Conservation (phyloP, 139 green algal genomes). For the Coccomyxa sp. region DNA sequence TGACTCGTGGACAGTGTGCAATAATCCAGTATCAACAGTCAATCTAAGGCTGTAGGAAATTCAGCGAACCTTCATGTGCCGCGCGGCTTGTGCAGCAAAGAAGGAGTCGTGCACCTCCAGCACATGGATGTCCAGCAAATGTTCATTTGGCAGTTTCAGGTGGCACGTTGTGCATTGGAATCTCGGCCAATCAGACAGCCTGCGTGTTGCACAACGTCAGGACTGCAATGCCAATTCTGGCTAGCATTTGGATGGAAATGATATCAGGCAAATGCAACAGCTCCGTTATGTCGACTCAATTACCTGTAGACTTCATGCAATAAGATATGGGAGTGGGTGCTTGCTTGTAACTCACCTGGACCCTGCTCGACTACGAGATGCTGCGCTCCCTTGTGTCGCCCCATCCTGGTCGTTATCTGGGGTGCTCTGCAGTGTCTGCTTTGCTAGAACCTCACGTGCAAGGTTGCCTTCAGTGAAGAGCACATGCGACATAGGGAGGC, state of each 20-base stretch:
- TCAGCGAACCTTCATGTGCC: constrained; percentile 13
- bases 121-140: constrained; percentile 40
- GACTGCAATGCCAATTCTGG: background rate
- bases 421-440: background rate
- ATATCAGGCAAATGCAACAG: background rate
- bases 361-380: background rate
- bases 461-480: constrained; percentile 29
- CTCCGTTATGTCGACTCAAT: background rate
- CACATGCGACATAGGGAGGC: background rate
- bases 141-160: constrained; percentile 21
- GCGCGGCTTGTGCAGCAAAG: constrained; percentile 45
- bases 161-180: constrained; percentile 29
- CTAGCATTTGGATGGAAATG: background rate
- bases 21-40: no score
- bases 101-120: constrained; percentile 45
- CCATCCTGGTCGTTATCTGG: no score
- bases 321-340: background rate
- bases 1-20: background rate
- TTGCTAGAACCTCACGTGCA: constrained; percentile 13
- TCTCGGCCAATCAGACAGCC: background rate
- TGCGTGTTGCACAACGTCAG: background rate
- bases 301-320: background rate
- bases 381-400: background rate
- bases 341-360: background rate
- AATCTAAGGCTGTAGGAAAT: background rate